Evolutionary conservation across 202 grass and related monocot species (phyloP), one percentile per base, ranked within the genome.

Genomic region (Schoenoplectus tabernaemontani): DNA sequence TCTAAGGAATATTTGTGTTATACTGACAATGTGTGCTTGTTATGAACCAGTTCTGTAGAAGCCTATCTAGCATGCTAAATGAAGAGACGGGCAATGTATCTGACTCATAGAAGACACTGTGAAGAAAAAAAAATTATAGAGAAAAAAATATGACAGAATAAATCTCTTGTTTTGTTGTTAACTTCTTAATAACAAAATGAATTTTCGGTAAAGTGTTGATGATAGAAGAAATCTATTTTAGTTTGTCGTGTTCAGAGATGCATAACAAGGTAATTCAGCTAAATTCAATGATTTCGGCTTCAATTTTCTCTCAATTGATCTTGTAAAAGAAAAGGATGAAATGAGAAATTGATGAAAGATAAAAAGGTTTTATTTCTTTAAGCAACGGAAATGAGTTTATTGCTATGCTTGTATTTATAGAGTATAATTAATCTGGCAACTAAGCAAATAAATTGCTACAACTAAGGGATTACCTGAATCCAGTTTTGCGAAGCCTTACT

Each of bases 21-120:
- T 37, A 81, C 15, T 81, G 5, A 51, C 47, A 66, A 61, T 81
- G 20, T 50, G 20, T 83, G 61, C 77, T 78, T 28, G 28, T 3
- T 69, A 71, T 59, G 60, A 34, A 69, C 20, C 83, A 89, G 90
- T 97, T 89, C 77, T 91, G 90, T 78, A 75, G 47, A 78, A 93
- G 73, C 57, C 64, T 92, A 61, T 88, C 79, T 3, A 88, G 44
- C 64, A 83, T 88, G 57, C 87, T 96, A 2, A 90, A 82, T 51
- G 69, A 80, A 22, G 84, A 82, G 19, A 7, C 24, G 26, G 15
- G 68, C 26, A 86, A 66, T 44, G 37, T 82, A 60, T 85, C 61
- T 32, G 34, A 81, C 43, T 80, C 81, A 37, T 54, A 32, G 70
- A 74, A 17, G 16, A 54, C 3, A n/a, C 7, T 74, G 9, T 53